phyloP scores from a whole-genome alignment of 352 stramenopile genomes.

The Aphanomyces stellatus region DNA sequence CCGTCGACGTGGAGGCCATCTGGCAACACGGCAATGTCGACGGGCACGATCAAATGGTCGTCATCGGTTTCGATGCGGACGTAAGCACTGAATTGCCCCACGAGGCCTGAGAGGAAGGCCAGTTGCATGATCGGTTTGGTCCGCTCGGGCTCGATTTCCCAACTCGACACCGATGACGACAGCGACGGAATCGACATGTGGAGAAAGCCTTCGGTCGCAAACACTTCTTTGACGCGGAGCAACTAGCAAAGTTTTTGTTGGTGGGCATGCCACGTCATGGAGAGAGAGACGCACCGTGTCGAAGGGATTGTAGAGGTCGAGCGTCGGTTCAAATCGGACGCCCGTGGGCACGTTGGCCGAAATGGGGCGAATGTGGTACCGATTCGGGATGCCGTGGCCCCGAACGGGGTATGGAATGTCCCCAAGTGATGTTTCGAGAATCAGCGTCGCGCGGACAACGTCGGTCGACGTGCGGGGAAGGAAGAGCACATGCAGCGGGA shows the following conservation, averaged over 20 bases:
- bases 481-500: conserved; percentile 1
- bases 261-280: no score
- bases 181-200: background rate
- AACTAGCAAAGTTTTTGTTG: no score
- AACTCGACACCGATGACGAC: background rate
- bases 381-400: background rate
- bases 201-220: conserved; percentile 16
- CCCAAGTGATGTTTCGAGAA: conserved; percentile 1
- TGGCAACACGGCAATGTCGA: conserved; percentile 6
- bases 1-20: conserved; percentile 1
- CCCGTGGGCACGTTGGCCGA: background rate
- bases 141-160: background rate
- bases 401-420: background rate
- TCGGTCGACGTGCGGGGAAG: background rate
- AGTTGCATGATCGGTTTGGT: conserved; percentile 18
- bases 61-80: conserved; percentile 6
- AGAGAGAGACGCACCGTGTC: background rate
- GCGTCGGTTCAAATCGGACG: background rate
- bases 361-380: background rate
- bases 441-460: background rate
- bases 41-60: conserved; percentile 10
- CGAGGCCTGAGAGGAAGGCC: background rate
- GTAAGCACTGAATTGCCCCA: conserved; percentile 5
- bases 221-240: conserved; percentile 16
- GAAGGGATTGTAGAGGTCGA: conserved; percentile 3